Evolutionary conservation across 2,329 filamentous ascomycete genomes (phyloP).

Genomic region (Paracoccidioides brasiliensis): DNA sequence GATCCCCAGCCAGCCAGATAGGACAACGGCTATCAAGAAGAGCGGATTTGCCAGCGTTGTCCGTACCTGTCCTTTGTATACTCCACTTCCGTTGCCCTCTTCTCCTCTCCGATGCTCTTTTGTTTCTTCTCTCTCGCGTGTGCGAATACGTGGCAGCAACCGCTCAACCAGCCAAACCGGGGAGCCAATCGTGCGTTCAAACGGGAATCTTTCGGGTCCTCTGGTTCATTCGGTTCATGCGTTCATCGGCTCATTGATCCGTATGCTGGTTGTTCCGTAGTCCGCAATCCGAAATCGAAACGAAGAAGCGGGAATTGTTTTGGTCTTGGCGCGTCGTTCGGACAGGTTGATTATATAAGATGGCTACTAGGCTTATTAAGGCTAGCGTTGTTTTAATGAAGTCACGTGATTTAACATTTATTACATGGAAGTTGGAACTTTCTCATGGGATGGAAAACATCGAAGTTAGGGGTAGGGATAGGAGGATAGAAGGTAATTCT

Average conservation of each 20-base stretch:
- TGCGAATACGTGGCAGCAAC: background rate
- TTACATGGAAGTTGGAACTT: background rate
- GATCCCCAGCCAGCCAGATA: background rate
- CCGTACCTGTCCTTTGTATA: background rate
- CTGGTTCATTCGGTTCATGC: no score
- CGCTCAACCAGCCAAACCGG: background rate
- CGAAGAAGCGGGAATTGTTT: conserved; percentile 1
- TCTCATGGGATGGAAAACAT: no score
- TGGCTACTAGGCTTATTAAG: background rate
- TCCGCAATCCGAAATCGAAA: background rate
- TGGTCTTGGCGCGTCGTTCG: conserved; percentile 4
- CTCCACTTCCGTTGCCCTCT: background rate
- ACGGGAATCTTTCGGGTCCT: background rate
- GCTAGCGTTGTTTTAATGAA: background rate
- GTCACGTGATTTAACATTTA: background rate
- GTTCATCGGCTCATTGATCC: background rate
- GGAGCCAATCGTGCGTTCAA: background rate
- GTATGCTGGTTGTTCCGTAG: background rate
- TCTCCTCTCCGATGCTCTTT: background rate
- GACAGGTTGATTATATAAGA: background rate
- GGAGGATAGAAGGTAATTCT: no score
- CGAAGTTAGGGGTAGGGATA: no score
- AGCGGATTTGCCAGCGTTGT: background rate
- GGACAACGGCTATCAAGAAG: background rate
- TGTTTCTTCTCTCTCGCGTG: background rate